These are phyloP conservation scores for Dactylellina haptotyla DNA, from an alignment of 2,329 filamentous ascomycete genomes.

Conservation along the genomic window DNA sequence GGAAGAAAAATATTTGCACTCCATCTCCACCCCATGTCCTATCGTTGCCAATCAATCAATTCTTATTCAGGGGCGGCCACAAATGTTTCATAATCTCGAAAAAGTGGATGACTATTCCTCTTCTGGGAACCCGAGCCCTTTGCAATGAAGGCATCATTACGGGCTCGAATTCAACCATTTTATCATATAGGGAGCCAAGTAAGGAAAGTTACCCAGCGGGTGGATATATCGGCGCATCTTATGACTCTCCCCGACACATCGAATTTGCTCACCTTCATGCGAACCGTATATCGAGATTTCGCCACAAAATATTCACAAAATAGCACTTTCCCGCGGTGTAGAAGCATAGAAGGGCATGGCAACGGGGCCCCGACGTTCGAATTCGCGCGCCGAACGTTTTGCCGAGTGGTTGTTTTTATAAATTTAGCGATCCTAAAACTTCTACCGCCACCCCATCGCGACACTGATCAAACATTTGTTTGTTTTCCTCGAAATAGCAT, in stretches of 20 bases:
- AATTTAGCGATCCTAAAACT: no score
- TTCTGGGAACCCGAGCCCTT: constrained; percentile 20
- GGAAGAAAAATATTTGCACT: background rate
- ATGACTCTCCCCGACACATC: no score
- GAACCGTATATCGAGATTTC: background rate
- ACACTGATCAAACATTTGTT: no score
- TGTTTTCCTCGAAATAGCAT: no score
- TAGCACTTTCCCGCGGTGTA: no score
- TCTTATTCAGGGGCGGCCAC: constrained; percentile 32
- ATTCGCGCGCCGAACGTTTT: no score
- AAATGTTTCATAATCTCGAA: constrained; percentile 33
- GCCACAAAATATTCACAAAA: no score
- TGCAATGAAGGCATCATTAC: background rate
- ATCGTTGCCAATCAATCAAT: constrained; percentile 37
- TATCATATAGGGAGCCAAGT: background rate
- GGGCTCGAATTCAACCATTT: background rate
- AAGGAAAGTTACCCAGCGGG: background rate
- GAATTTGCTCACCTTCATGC: background rate
- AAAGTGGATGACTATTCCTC: constrained; percentile 10
- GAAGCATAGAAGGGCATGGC: no score
- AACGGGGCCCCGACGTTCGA: no score
- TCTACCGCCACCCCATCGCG: no score
- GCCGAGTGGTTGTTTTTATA: no score
- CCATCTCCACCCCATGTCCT: constrained; percentile 30
- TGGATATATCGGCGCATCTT: background rate